Evolutionary conservation across 2,329 filamentous ascomycete species (phyloP).

Genomic region (Pseudogymnoascus sp.): DNA sequence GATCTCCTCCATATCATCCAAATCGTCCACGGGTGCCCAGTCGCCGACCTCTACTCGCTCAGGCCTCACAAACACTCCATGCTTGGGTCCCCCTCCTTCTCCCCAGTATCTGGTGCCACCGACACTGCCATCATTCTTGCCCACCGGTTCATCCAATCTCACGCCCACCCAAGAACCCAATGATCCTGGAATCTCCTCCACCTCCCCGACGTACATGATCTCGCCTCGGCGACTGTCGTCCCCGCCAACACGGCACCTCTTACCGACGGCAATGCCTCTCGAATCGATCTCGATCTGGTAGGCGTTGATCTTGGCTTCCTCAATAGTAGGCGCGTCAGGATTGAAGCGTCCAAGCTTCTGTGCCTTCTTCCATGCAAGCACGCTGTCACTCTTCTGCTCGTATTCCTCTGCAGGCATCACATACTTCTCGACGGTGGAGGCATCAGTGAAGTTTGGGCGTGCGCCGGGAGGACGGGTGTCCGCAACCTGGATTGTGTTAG

Average conservation of each 20-base stretch:
- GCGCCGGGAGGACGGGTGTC: slow-evolving; percentile 72
- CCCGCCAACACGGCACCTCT: slow-evolving; percentile 57
- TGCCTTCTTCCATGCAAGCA: slow-evolving; percentile 91
- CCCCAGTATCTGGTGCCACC: slow-evolving; percentile 61
- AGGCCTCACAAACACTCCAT: slow-evolving; percentile 71
- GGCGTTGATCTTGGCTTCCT: slow-evolving; percentile 64
- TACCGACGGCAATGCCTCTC: slow-evolving; percentile 58
- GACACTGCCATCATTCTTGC: slow-evolving; percentile 75
- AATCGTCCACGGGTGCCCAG: slow-evolving; percentile 61
- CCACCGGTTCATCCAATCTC: slow-evolving; percentile 69
- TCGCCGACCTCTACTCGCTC: slow-evolving; percentile 73
- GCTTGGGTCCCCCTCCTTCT: slow-evolving; percentile 49
- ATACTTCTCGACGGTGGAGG: slow-evolving; percentile 79
- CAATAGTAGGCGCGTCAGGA: slow-evolving; percentile 67
- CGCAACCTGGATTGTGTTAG: slow-evolving; percentile 50
- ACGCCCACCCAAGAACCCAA: slow-evolving; percentile 66
- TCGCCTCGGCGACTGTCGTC: slow-evolving; percentile 64
- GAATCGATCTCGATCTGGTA: slow-evolving; percentile 62
- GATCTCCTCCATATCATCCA: slow-evolving; percentile 73
- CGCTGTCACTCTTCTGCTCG: slow-evolving; percentile 76
- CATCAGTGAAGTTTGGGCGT: slow-evolving; percentile 74
- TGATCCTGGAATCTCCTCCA: slow-evolving; percentile 64
- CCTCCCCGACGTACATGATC: slow-evolving; percentile 63
- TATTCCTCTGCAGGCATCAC: slow-evolving; percentile 82
- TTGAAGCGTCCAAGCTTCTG: slow-evolving; percentile 96